phyloP scores from a whole-genome alignment of 2,329 filamentous ascomycete genomes.

The Apiospora phragmitis region DNA sequence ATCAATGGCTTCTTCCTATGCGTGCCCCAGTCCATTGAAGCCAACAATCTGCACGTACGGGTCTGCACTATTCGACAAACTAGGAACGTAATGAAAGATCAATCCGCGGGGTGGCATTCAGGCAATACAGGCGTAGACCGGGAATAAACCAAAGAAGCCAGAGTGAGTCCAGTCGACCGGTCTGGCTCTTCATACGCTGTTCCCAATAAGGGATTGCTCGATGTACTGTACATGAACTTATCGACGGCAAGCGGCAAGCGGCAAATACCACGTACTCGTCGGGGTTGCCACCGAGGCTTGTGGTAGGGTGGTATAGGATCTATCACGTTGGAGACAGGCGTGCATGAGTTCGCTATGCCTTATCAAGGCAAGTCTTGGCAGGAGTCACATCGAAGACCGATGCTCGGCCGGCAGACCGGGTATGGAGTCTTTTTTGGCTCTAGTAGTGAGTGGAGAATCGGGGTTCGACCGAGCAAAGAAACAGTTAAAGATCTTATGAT shows the following conservation, averaged over 20 bases:
- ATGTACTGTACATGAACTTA: neutral
- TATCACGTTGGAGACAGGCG: neutral
- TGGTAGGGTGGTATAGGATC: neutral
- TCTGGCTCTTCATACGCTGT: neutral
- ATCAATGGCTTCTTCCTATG: neutral
- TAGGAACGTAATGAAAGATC: neutral
- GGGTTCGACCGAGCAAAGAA: neutral
- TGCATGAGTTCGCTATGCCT: conserved; percentile 1
- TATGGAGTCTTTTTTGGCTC: conserved; percentile 1
- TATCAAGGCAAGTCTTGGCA: conserved; percentile 2
- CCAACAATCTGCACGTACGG: neutral
- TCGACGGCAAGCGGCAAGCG: neutral
- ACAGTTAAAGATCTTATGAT: neutral
- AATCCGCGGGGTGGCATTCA: neutral
- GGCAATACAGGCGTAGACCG: neutral
- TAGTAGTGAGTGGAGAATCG: neutral
- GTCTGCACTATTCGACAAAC: neutral
- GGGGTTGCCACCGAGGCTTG: neutral
- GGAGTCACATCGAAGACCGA: conserved; percentile 4
- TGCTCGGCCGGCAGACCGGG: conserved; percentile 1
- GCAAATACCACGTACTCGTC: neutral
- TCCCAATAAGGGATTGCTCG: neutral
- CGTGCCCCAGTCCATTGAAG: neutral
- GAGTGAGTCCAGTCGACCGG: neutral
- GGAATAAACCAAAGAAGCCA: neutral